A percentile compares a stretch with the other conserved stretches of the same genome.
These are phyloP conservation scores for Dicorynia guianensis DNA, from an alignment of 306 rosid species.

Conservation along the genomic window DNA sequence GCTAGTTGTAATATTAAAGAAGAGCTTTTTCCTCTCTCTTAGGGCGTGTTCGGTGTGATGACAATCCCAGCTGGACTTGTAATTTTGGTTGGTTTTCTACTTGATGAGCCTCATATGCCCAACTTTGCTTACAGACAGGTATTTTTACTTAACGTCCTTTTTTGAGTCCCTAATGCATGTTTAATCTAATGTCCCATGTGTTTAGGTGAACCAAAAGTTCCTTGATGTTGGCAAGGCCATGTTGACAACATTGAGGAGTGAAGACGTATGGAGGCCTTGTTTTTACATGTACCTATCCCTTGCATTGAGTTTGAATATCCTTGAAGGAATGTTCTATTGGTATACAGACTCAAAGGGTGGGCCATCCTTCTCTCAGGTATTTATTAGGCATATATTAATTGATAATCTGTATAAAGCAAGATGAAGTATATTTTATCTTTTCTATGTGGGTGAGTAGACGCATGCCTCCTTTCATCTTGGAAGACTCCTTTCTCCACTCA, in stretches of 20 bases:
- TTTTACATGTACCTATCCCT: conserved; percentile 83
- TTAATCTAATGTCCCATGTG: conserved; percentile 40
- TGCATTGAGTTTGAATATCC: conserved; percentile 80
- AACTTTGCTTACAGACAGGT: conserved; percentile 76
- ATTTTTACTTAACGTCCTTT: conserved; percentile 23
- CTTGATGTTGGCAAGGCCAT: conserved; percentile 73
- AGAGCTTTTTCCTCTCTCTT: conserved; percentile 34
- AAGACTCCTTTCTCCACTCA: neutral
- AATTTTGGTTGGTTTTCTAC: conserved; percentile 65
- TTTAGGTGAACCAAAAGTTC: conserved; percentile 78
- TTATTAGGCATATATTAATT: conserved; percentile 5
- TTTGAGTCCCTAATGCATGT: conserved; percentile 19
- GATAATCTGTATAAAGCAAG: neutral
- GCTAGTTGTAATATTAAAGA: conserved; percentile 17
- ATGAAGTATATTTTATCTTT: neutral
- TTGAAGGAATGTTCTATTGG: conserved; percentile 96
- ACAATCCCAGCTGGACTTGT: conserved; percentile 87
- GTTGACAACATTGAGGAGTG: conserved; percentile 85
- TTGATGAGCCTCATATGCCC: conserved; percentile 70
- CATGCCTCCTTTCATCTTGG: neutral
- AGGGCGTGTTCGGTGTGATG: conserved; percentile 92
- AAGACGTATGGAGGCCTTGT: conserved; percentile 88
- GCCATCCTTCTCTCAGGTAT: conserved; percentile 90
- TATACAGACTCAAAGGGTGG: conserved; percentile 84
- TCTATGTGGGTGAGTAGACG: neutral